Evolutionary conservation across 345 rosid genomes (phyloP).

Genomic region (Ceriops zippeliana): DNA sequence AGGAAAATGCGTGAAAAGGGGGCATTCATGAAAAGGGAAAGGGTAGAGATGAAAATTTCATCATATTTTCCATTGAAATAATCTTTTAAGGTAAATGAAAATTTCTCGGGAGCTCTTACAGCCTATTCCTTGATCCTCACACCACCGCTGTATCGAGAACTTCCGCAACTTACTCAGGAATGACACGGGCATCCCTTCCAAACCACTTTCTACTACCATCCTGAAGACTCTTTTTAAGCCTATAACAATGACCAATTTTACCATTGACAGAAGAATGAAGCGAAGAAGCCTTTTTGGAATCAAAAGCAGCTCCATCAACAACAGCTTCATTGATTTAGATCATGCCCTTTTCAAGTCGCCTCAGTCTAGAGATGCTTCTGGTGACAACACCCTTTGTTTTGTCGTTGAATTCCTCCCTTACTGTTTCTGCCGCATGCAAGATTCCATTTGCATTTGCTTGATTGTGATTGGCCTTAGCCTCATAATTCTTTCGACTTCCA

Average conservation of each 20-base stretch:
- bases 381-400: constrained; percentile 31
- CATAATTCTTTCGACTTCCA: constrained; percentile 11
- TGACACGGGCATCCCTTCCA: neutral
- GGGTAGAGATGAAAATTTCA: neutral
- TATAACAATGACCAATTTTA: neutral
- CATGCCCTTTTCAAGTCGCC: neutral
- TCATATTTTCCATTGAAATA: too few relatives aligned
- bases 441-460: neutral
- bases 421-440: constrained; percentile 1
- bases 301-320: too few relatives aligned
- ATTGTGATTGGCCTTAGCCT: constrained; percentile 11
- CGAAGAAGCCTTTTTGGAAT: neutral
- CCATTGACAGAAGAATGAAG: neutral
- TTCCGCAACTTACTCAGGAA: neutral
- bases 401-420: neutral
- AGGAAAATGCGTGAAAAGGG: too few relatives aligned
- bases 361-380: constrained; percentile 43
- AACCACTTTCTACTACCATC: neutral
- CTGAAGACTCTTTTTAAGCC: neutral
- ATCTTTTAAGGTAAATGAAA: too few relatives aligned
- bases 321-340: neutral
- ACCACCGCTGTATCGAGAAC: neutral
- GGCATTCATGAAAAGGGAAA: too few relatives aligned
- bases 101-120: neutral
- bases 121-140: constrained; percentile 14